Percentiles rank a stretch among this genome's conserved stretches.
Conservation (phyloP, 805 yeast genomes). For the Yamadazyma tumulicola region DNA sequence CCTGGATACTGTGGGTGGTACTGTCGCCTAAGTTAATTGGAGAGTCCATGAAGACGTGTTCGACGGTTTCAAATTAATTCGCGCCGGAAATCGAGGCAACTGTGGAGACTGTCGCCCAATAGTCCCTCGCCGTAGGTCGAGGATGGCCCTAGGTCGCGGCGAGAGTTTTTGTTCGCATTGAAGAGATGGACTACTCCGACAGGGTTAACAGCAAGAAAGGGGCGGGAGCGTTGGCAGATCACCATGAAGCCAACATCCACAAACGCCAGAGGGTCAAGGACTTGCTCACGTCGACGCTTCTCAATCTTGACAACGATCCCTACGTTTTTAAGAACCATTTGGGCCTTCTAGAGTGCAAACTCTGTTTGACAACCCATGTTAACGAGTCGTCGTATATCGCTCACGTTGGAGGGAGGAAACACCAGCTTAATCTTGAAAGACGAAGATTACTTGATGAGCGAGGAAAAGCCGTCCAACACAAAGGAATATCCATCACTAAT, state of each 20-base stretch:
- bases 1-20: constrained; percentile 37
- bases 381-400: constrained; percentile 78
- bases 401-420: constrained; percentile 83
- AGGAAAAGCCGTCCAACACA: constrained; percentile 20
- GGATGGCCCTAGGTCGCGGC: too few relatives aligned
- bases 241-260: constrained; percentile 64
- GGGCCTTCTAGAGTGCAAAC: constrained; percentile 80
- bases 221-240: constrained; percentile 83
- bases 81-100: too few relatives aligned
- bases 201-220: constrained; percentile 91
- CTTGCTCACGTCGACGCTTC: constrained; percentile 48
- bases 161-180: too few relatives aligned
- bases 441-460: constrained; percentile 42
- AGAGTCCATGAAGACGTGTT: constrained; percentile 31
- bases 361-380: constrained; percentile 80
- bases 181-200: constrained; percentile 78
- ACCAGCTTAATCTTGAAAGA: constrained; percentile 66
- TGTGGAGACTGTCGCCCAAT: too few relatives aligned
- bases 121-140: too few relatives aligned
- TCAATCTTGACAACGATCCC: constrained; percentile 65
- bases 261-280: constrained; percentile 66
- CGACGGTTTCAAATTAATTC: too few relatives aligned
- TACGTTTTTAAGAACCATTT: constrained; percentile 78
- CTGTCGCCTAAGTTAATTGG: constrained; percentile 40
- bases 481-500: constrained; percentile 31